These are phyloP conservation scores for Ballota nigra DNA, from an alignment of 257 asterid genomes.

Conservation along the genomic window DNA sequence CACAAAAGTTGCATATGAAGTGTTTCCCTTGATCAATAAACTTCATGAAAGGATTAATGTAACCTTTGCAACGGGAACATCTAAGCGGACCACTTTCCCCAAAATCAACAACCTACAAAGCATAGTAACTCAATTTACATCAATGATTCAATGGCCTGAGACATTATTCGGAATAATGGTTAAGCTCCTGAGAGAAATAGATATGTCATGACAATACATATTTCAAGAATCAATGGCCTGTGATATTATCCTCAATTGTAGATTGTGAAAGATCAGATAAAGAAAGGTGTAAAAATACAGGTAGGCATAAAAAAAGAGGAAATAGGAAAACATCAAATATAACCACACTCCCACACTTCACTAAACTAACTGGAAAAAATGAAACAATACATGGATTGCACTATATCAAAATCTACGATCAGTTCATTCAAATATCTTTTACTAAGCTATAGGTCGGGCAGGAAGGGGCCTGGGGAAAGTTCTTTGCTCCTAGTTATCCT, in stretches of 20 bases:
- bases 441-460: background rate
- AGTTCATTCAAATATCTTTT: background rate
- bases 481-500: background rate
- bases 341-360: background rate
- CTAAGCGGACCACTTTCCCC: constrained; percentile 97
- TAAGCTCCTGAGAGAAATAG: background rate
- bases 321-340: background rate
- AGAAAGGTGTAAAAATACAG: background rate
- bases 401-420: background rate
- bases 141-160: background rate
- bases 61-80: constrained; percentile 98
- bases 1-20: constrained; percentile 91
- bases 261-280: background rate
- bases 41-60: constrained; percentile 92
- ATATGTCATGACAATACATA: background rate
- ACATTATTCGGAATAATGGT: background rate
- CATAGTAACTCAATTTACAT: background rate
- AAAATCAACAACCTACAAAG: constrained; percentile 82
- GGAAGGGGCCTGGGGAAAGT: background rate
- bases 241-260: background rate
- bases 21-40: constrained; percentile 90
- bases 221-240: background rate
- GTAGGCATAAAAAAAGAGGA: background rate
- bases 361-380: background rate
- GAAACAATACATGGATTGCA: background rate